Evolutionary conservation across 2,329 filamentous ascomycete genomes (phyloP).

Genomic region (Thelonectria discophora): DNA sequence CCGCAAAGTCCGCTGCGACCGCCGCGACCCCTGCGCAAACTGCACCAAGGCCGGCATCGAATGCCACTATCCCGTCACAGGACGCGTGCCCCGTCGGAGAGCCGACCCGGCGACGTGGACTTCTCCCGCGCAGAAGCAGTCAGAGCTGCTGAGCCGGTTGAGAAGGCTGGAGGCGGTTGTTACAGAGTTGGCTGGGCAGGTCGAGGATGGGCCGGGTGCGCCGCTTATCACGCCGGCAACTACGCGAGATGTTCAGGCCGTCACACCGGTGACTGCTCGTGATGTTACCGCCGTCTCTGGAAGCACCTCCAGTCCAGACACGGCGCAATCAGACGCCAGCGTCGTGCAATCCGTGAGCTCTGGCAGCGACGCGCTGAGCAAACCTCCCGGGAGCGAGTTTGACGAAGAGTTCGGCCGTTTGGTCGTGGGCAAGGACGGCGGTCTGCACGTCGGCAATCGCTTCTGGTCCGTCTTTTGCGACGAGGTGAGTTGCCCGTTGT

Average conservation of each 20-base stretch:
- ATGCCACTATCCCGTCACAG: constrained; percentile 46
- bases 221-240: not conserved
- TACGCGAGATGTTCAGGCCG: too few relatives aligned
- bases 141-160: constrained; percentile 43
- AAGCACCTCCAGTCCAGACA: constrained; percentile 9
- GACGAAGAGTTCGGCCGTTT: constrained; percentile 45
- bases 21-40: constrained; percentile 43
- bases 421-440: constrained; percentile 38
- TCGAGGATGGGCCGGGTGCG: constrained; percentile 37
- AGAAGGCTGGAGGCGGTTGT: constrained; percentile 45
- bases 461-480: constrained; percentile 47
- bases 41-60: constrained; percentile 41
- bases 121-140: constrained; percentile 42
- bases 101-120: constrained; percentile 29
- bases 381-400: constrained; percentile 30
- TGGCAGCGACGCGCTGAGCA: constrained; percentile 13
- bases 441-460: constrained; percentile 42
- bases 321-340: constrained; percentile 16
- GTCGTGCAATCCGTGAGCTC: constrained; percentile 24
- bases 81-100: constrained; percentile 42
- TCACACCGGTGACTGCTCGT: not conserved
- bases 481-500: constrained; percentile 31
- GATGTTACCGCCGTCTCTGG: not conserved
- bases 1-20: constrained; percentile 45
- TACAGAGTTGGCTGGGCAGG: constrained; percentile 43